phyloP scores from a whole-genome alignment of 2,329 filamentous ascomycete genomes.

The Stenocarpella maydis region DNA sequence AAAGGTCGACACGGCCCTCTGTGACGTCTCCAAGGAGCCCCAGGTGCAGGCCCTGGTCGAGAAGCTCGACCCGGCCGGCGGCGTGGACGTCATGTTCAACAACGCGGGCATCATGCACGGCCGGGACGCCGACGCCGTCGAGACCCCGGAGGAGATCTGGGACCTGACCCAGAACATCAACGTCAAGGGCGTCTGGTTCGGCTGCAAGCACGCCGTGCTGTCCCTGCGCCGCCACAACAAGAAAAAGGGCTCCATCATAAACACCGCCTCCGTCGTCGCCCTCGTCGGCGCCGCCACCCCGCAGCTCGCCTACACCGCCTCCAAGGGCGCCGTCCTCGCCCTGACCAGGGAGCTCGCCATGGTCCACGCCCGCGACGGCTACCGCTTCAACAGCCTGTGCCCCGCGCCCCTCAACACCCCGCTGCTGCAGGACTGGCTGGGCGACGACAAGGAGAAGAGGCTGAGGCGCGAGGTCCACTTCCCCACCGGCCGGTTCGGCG shows the following conservation, averaged over 20 bases:
- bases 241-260: conserved; percentile 83
- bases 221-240: conserved; percentile 83
- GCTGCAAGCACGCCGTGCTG: conserved; percentile 89
- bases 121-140: conserved; percentile 79
- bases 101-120: conserved; percentile 98
- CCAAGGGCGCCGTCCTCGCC: conserved; percentile 90
- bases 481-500: conserved; percentile 85
- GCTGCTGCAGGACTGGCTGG: conserved; percentile 91
- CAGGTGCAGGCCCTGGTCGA: conserved; percentile 80
- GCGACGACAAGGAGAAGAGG: conserved; percentile 84
- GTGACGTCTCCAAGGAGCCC: conserved; percentile 86
- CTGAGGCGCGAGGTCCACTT: conserved; percentile 88
- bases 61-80: conserved; percentile 82
- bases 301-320: conserved; percentile 91
- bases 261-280: conserved; percentile 89
- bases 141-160: conserved; percentile 91
- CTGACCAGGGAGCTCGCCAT: conserved; percentile 91
- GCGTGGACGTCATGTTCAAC: conserved; percentile 93
- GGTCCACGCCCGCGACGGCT: conserved; percentile 88
- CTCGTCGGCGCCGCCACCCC: conserved; percentile 87
- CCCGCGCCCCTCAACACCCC: conserved; percentile 93
- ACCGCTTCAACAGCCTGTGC: conserved; percentile 89
- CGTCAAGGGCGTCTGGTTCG: conserved; percentile 98
- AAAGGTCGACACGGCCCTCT: conserved; percentile 42
- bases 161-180: conserved; percentile 94